A percentile compares a stretch with the other conserved stretches of the same genome.
These are phyloP conservation scores for Tarenaya hassleriana DNA, from an alignment of 345 rosid genomes.

Conservation along the genomic window DNA sequence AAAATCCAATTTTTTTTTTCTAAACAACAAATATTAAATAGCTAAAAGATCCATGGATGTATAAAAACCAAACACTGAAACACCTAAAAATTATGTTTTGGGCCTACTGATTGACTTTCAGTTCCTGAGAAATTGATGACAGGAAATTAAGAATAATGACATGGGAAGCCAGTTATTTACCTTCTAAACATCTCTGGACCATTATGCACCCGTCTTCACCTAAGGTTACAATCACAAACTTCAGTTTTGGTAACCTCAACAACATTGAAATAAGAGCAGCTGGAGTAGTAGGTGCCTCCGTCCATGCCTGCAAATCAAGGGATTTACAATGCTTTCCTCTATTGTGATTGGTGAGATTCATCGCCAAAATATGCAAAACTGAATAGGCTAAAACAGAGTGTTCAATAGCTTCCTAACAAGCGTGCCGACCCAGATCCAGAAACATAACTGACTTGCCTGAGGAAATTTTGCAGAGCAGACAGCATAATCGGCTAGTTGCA, in stretches of 20 bases:
- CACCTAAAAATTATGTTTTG: no score
- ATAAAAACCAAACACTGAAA: no score
- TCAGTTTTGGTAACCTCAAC: constrained; percentile 58
- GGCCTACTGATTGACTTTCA: no score
- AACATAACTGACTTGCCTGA: constrained; percentile 36
- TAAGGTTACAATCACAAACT: constrained; percentile 75
- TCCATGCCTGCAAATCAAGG: constrained; percentile 49
- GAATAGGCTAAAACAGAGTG: no score
- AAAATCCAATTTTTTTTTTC: no score
- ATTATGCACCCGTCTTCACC: constrained; percentile 88
- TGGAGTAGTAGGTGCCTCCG: constrained; percentile 62
- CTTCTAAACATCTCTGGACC: constrained; percentile 59
- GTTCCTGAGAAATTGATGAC: no score
- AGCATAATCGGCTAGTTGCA: constrained; percentile 51
- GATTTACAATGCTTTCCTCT: not conserved
- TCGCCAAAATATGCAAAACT: no score
- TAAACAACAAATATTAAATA: no score
- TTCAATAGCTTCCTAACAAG: no score
- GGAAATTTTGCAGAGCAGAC: constrained; percentile 84
- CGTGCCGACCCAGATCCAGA: not conserved
- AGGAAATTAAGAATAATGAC: no score
- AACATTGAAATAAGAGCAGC: constrained; percentile 76
- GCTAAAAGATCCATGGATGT: no score
- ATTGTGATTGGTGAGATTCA: no score
- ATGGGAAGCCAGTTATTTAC: constrained; percentile 28